These are phyloP conservation scores for Gymnopilus junonius DNA, from an alignment of 768 basidiomycete genomes.

Conservation along the genomic window DNA sequence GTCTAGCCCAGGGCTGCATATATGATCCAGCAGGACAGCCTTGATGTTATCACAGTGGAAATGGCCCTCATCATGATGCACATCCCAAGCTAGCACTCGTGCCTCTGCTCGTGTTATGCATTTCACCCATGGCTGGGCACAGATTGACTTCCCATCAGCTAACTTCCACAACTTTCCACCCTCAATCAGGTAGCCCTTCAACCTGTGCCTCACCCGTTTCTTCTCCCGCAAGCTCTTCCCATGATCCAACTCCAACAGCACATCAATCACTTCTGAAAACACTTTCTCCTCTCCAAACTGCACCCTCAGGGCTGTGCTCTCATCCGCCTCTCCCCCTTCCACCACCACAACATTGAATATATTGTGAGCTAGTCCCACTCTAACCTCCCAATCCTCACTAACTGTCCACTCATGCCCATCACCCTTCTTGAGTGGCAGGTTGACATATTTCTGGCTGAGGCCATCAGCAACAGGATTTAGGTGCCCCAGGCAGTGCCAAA, in stretches of 20 bases:
- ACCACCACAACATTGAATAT: slow-evolving; percentile 19
- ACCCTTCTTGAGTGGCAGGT: slow-evolving; percentile 4
- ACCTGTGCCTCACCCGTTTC: slow-evolving; percentile 27
- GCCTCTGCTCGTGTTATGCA: slow-evolving; percentile 34
- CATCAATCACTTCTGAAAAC: slow-evolving; percentile 27
- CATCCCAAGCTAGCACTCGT: slow-evolving; percentile 18
- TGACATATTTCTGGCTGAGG: slow-evolving; percentile 30
- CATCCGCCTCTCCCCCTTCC: slow-evolving; percentile 19
- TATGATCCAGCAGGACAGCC: slow-evolving; percentile 27
- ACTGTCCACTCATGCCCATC: slow-evolving; percentile 40
- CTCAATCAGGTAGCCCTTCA: slow-evolving; percentile 30
- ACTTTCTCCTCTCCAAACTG: slow-evolving; percentile 27
- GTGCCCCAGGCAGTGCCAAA: slow-evolving; percentile 21
- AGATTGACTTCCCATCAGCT: slow-evolving; percentile 12
- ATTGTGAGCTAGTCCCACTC: slow-evolving; percentile 22
- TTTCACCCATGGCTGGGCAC: slow-evolving; percentile 27
- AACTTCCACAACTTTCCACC: slow-evolving; percentile 32
- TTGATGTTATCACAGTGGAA: slow-evolving; percentile 40
- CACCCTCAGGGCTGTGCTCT: background rate
- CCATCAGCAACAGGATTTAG: slow-evolving; percentile 31
- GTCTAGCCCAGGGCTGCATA: slow-evolving; percentile 33
- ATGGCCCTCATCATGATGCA: slow-evolving; percentile 33
- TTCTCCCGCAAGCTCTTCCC: slow-evolving; percentile 15
- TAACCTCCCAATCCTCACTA: slow-evolving; percentile 30
- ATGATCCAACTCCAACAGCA: slow-evolving; percentile 23